Evolutionary conservation across 2,329 filamentous ascomycete species (phyloP).

Genomic region (Xylariaceae sp.): DNA sequence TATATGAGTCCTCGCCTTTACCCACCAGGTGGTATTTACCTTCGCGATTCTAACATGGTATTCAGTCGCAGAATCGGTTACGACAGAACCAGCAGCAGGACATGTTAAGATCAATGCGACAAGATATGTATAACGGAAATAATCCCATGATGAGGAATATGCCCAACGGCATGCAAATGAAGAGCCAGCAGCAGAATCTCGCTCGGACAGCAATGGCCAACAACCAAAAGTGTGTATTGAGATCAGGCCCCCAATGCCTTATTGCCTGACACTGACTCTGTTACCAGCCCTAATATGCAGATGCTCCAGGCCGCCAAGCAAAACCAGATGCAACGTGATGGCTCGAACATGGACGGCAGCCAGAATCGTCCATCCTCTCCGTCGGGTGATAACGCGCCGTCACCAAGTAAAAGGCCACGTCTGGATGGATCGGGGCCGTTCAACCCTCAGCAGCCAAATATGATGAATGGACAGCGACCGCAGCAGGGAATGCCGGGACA

Average conservation of each 20-base stretch:
- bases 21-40: constrained; percentile 7
- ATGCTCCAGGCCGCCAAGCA: constrained; percentile 65
- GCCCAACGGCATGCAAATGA: constrained; percentile 57
- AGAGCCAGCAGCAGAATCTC: constrained; percentile 57
- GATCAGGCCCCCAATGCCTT: too few relatives aligned
- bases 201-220: constrained; percentile 76
- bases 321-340: constrained; percentile 82
- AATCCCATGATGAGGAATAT: constrained; percentile 64
- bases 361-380: constrained; percentile 79
- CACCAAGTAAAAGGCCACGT: constrained; percentile 84
- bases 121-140: constrained; percentile 50
- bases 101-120: constrained; percentile 69
- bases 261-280: constrained; percentile 12
- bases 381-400: constrained; percentile 81
- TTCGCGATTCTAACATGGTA: constrained; percentile 18
- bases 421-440: constrained; percentile 70
- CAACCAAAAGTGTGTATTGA: constrained; percentile 61
- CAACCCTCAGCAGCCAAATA: constrained; percentile 64
- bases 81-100: constrained; percentile 75
- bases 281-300: constrained; percentile 61
- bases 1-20: constrained; percentile 37
- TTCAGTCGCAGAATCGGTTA: constrained; percentile 62
- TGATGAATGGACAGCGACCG: constrained; percentile 71
- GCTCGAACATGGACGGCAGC: constrained; percentile 81
- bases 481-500: constrained; percentile 68